Conservation (phyloP, 805 yeast genomes). For the Candida schatavii region DNA sequence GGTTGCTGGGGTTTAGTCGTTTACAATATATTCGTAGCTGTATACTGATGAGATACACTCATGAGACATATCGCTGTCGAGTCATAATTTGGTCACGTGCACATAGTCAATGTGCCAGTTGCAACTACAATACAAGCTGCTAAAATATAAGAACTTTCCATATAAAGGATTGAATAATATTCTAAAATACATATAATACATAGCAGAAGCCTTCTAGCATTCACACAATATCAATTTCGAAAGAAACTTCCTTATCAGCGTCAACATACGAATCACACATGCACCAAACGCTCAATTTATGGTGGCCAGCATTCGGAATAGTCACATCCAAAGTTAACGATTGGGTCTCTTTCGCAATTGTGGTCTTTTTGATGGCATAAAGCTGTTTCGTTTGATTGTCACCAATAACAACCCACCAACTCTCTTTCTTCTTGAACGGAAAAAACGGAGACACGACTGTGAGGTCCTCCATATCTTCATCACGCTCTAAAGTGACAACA, state of each 20-base stretch:
- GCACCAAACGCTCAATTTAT: conserved; percentile 71
- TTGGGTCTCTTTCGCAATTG: conserved; percentile 52
- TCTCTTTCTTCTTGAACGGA: conserved; percentile 61
- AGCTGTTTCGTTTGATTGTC: conserved; percentile 56
- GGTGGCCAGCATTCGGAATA: conserved; percentile 59
- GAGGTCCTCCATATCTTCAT: conserved; percentile 71
- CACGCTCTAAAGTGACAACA: conserved; percentile 54
- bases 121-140: too few species aligned
- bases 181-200: background rate
- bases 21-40: too few species aligned
- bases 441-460: conserved; percentile 56
- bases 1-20: too few species aligned
- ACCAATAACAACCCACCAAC: conserved; percentile 90
- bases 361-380: conserved; percentile 68
- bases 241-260: conserved; percentile 77
- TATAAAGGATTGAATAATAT: too few species aligned
- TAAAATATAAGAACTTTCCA: too few species aligned
- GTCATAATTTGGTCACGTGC: too few species aligned
- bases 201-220: background rate
- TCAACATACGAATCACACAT: conserved; percentile 91
- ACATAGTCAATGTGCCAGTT: too few species aligned
- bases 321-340: conserved; percentile 52
- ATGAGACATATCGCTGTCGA: too few species aligned
- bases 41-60: too few species aligned
- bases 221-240: conserved; percentile 46